Conservation (phyloP, 2,329 filamentous ascomycete genomes). For the Chaetothyriales sp. region DNA sequence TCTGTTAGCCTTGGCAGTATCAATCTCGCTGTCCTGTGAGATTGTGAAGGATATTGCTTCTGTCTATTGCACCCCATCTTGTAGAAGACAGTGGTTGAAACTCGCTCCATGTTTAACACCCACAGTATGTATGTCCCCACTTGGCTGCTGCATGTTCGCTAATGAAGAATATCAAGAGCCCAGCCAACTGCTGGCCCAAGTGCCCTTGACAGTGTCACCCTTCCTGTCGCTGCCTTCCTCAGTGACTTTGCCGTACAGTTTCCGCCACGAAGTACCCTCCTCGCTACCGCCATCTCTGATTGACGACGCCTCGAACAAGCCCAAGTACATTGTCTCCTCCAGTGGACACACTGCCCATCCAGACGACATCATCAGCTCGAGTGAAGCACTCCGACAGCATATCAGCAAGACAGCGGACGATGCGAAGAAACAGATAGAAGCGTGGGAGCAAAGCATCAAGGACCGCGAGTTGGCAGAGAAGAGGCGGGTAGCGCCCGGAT, state of each 20-base stretch:
- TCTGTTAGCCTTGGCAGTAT: too few species aligned
- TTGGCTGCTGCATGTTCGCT: background rate
- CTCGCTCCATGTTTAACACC: constrained; percentile 28
- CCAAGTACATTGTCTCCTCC: constrained; percentile 59
- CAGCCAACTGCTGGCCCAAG: constrained; percentile 78
- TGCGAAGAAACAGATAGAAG: constrained; percentile 50
- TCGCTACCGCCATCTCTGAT: constrained; percentile 62
- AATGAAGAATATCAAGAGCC: constrained; percentile 40
- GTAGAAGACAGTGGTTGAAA: background rate
- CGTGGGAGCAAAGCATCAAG: constrained; percentile 51
- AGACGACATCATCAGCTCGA: constrained; percentile 69
- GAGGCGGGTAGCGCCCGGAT: constrained; percentile 47
- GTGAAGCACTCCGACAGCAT: constrained; percentile 61
- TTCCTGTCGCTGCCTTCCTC: constrained; percentile 83
- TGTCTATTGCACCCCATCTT: background rate
- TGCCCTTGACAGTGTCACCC: constrained; percentile 84
- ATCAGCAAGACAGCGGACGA: constrained; percentile 53
- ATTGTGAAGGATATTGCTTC: too few species aligned
- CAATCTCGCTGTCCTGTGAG: too few species aligned
- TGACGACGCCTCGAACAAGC: constrained; percentile 35
- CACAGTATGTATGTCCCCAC: constrained; percentile 23
- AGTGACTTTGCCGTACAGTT: constrained; percentile 86
- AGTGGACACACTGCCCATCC: constrained; percentile 75
- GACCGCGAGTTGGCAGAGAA: constrained; percentile 49
- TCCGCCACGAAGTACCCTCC: constrained; percentile 66